Conservation (phyloP, 2,329 filamentous ascomycete species). For the Endoconidiophora polonica region DNA sequence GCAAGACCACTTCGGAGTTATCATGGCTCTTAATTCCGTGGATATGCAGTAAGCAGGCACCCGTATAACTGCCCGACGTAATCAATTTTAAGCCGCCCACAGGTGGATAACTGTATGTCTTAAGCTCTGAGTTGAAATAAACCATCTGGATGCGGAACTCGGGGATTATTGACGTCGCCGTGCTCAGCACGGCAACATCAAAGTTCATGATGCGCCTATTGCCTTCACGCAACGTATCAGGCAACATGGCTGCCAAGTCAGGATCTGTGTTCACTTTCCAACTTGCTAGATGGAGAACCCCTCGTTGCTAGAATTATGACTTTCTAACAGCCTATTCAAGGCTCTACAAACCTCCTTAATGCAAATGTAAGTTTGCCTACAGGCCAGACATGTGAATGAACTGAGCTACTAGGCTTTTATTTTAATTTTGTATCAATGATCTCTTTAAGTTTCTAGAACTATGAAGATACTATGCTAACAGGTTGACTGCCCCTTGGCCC, state of each 20-base stretch:
- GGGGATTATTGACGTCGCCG: constrained; percentile 14
- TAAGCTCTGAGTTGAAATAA: constrained; percentile 71
- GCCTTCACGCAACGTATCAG: constrained; percentile 31
- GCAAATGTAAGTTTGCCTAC: constrained; percentile 27
- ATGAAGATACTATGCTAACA: constrained; percentile 16
- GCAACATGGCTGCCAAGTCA: constrained; percentile 37
- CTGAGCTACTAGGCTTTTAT: constrained; percentile 29
- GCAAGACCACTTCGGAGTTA: neutral
- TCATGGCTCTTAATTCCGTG: constrained; percentile 24
- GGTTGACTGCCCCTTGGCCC: constrained; percentile 22
- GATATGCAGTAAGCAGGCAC: constrained; percentile 58
- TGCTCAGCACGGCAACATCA: constrained; percentile 30
- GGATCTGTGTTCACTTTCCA: constrained; percentile 30
- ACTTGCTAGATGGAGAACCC: constrained; percentile 79
- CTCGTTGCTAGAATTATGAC: constrained; percentile 67
- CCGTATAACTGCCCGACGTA: constrained; percentile 44
- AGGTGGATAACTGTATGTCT: constrained; percentile 35
- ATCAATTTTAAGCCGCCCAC: constrained; percentile 30
- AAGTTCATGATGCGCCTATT: constrained; percentile 76
- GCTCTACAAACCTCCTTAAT: constrained; percentile 19
- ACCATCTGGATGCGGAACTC: constrained; percentile 49
- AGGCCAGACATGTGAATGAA: constrained; percentile 73
- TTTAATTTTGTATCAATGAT: too few relatives aligned
- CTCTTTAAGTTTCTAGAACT: too few relatives aligned
- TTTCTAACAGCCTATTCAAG: constrained; percentile 56